A percentile compares a stretch with the other conserved stretches of the same genome.
phyloP scores from a whole-genome alignment of 83 land plant genomes.

The Larix sibirica region DNA sequence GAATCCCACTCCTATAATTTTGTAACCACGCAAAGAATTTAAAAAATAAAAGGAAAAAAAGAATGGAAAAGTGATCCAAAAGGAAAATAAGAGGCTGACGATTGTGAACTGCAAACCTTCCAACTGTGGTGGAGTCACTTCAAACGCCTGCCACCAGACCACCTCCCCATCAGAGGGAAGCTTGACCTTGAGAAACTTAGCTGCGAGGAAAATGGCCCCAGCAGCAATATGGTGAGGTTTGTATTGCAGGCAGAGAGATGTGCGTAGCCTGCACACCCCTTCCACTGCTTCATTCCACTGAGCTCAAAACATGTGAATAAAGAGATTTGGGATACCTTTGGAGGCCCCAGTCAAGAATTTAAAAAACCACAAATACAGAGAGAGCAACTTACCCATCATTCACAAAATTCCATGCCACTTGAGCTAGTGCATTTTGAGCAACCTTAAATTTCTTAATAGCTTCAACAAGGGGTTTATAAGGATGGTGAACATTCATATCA shows the following conservation, averaged over 20 bases:
- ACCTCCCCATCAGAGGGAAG: slow-evolving; percentile 92
- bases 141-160: slow-evolving; percentile 98
- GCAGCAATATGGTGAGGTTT: slow-evolving; percentile 95
- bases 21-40: background rate
- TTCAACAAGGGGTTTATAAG: slow-evolving; percentile 54
- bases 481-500: slow-evolving; percentile 62
- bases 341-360: slow-evolving; percentile 2
- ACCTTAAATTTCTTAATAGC: slow-evolving; percentile 55
- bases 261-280: slow-evolving; percentile 82
- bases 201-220: slow-evolving; percentile 96
- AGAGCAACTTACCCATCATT: slow-evolving; percentile 50
- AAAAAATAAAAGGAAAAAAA: background rate
- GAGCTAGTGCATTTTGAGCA: slow-evolving; percentile 51
- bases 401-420: slow-evolving; percentile 62
- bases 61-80: background rate
- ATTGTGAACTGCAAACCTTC: slow-evolving; percentile 65
- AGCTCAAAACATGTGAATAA: slow-evolving; percentile 18
- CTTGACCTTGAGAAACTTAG: slow-evolving; percentile 94
- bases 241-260: slow-evolving; percentile 94
- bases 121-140: slow-evolving; percentile 91
- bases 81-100: background rate
- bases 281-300: slow-evolving; percentile 28
- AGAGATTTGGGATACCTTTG: slow-evolving; percentile 12
- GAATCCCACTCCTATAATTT: background rate
- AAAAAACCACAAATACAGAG: background rate